Evolutionary conservation across 495 filamentous ascomycete species (phyloP).

Genomic region (Penicillium arizonense): DNA sequence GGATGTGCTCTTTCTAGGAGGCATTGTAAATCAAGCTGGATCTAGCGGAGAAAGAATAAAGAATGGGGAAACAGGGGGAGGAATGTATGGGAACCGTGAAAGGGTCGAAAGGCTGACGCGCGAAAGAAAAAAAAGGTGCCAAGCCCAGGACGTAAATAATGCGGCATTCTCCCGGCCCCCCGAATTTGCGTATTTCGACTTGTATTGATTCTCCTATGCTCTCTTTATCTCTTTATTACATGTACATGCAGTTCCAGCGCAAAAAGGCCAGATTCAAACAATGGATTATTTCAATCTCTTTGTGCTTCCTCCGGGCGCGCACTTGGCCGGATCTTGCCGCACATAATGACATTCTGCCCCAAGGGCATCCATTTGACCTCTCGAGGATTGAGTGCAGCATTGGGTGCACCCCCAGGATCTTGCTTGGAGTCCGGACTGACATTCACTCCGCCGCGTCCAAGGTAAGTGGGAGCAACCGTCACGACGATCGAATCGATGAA

Average conservation of each 20-base stretch:
- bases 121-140: slow-evolving; percentile 8
- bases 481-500: slow-evolving; percentile 74
- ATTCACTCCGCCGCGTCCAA: slow-evolving; percentile 74
- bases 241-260: neutral
- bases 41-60: slow-evolving; percentile 3
- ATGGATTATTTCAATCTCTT: slow-evolving; percentile 4
- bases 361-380: slow-evolving; percentile 70
- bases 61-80: neutral
- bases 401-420: slow-evolving; percentile 47
- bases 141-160: slow-evolving; percentile 19
- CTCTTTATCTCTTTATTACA: neutral
- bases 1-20: slow-evolving; percentile 30
- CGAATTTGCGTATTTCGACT: neutral
- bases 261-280: no score
- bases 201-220: neutral
- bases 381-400: slow-evolving; percentile 59
- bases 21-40: slow-evolving; percentile 25
- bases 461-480: slow-evolving; percentile 81
- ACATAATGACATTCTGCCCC: slow-evolving; percentile 76
- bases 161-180: slow-evolving; percentile 22
- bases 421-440: slow-evolving; percentile 59
- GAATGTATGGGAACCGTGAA: slow-evolving; percentile 8
- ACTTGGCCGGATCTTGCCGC: slow-evolving; percentile 50
- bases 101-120: slow-evolving; percentile 8
- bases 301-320: neutral